Conservation (phyloP, 2,329 filamentous ascomycete species). For the Neocucurbitaria cava region DNA sequence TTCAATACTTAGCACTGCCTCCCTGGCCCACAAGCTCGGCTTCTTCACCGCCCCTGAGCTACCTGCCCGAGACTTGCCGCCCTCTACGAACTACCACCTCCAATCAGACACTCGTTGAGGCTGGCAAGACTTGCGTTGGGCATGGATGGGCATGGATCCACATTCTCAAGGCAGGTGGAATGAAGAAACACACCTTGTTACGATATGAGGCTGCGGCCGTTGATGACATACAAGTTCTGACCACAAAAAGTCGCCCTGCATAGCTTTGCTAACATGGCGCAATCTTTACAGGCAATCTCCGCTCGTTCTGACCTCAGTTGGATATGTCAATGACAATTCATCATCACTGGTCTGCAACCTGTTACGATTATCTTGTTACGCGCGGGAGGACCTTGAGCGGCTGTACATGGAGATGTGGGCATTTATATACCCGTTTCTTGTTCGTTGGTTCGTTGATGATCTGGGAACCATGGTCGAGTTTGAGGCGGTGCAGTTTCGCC, state of each 20-base stretch:
- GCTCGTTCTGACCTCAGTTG: conserved; percentile 8
- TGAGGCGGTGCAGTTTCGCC: no score
- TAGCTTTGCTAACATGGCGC: conserved; percentile 13
- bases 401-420: background rate
- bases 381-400: background rate
- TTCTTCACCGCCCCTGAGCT: background rate
- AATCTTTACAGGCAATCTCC: conserved; percentile 9
- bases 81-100: background rate
- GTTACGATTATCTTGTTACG: conserved; percentile 12
- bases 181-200: conserved; percentile 8
- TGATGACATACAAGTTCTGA: conserved; percentile 7
- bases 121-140: background rate
- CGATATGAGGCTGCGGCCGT: conserved; percentile 9
- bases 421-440: no score
- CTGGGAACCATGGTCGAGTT: no score
- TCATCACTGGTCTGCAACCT: conserved; percentile 10
- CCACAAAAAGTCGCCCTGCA: conserved; percentile 12
- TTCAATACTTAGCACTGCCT: background rate
- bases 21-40: background rate
- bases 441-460: no score
- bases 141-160: no score
- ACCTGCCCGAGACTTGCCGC: background rate
- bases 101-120: background rate
- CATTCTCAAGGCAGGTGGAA: conserved; percentile 9
- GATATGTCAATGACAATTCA: conserved; percentile 7